phyloP scores from a whole-genome alignment of 345 rosid species.

The Moricandia moricandioides region DNA sequence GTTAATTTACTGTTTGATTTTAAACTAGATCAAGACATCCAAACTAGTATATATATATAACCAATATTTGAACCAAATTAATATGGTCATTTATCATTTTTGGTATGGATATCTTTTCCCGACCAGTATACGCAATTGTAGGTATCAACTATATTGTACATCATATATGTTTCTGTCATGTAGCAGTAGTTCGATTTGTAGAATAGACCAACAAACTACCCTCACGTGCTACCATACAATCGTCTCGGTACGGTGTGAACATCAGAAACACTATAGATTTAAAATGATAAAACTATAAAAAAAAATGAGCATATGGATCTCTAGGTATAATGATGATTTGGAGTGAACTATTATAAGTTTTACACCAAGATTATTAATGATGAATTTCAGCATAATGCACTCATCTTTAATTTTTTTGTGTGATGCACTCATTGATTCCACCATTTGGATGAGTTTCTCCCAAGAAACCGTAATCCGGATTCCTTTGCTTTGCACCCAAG shows the following conservation, averaged over 20 bases:
- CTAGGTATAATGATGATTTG: constrained; percentile 18
- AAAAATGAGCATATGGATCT: neutral
- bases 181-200: constrained; percentile 22
- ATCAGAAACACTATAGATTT: neutral
- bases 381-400: constrained; percentile 30
- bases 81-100: neutral
- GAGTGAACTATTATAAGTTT: neutral
- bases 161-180: constrained; percentile 4
- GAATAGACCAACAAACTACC: constrained; percentile 25
- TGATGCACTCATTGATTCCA: constrained; percentile 38
- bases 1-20: neutral
- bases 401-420: constrained; percentile 10
- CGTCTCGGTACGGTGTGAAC: constrained; percentile 7
- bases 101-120: neutral
- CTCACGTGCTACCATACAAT: constrained; percentile 22
- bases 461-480: constrained; percentile 33
- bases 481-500: constrained; percentile 35
- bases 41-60: neutral
- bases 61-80: neutral
- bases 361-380: constrained; percentile 30
- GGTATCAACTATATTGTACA: neutral
- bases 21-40: neutral
- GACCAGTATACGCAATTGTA: neutral
- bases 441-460: constrained; percentile 37
- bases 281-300: neutral